Percentiles rank a stretch among this genome's conserved stretches.
phyloP scores from a whole-genome alignment of 2,329 filamentous ascomycete species.

The Plenodomus tracheiphilus region DNA sequence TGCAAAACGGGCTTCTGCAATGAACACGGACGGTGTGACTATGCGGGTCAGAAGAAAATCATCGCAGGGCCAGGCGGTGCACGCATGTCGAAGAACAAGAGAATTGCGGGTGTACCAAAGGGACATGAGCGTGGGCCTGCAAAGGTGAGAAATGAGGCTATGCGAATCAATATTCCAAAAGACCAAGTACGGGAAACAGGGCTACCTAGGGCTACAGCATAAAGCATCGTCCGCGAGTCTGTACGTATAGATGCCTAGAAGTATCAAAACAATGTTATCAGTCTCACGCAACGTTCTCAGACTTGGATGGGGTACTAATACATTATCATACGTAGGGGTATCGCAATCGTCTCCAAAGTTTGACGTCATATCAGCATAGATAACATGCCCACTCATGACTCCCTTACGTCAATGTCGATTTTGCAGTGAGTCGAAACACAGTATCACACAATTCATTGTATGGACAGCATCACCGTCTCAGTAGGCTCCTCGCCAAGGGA shows the following conservation, averaged over 20 bases:
- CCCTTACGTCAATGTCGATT: not conserved
- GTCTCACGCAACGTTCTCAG: too few species aligned
- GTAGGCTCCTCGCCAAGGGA: not conserved
- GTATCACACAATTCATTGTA: not conserved
- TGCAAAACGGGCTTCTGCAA: slow-evolving; percentile 43
- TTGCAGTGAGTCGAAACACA: not conserved
- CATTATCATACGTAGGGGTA: slow-evolving; percentile 4
- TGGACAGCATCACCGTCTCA: not conserved
- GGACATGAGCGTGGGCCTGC: slow-evolving; percentile 31
- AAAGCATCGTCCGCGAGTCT: not conserved
- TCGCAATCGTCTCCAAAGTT: not conserved
- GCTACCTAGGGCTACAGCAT: not conserved
- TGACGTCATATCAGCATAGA: not conserved
- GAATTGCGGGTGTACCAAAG: slow-evolving; percentile 24
- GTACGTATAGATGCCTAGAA: not conserved
- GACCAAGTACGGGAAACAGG: slow-evolving; percentile 30
- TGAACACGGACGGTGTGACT: slow-evolving; percentile 32
- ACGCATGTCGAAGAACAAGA: slow-evolving; percentile 16
- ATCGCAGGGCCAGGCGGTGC: slow-evolving; percentile 24
- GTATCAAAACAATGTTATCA: not conserved
- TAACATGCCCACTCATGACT: not conserved
- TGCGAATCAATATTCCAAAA: slow-evolving; percentile 30
- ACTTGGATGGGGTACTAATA: not conserved
- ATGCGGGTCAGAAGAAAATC: slow-evolving; percentile 23
- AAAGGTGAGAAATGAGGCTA: slow-evolving; percentile 35